Evolutionary conservation across 345 rosid genomes (phyloP).

Genomic region (Acer saccharum): DNA sequence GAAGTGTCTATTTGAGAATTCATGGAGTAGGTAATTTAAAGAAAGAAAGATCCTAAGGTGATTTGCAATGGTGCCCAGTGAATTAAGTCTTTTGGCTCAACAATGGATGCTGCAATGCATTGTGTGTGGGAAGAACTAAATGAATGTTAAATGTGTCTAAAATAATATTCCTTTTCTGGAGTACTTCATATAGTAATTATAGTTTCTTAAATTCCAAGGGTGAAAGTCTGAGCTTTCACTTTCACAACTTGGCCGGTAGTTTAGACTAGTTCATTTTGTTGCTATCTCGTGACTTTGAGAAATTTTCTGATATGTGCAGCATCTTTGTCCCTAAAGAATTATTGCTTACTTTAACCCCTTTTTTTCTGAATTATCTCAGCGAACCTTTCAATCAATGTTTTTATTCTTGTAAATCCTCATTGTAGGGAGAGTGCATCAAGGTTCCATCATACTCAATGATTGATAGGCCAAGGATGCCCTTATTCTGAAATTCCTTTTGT

Average conservation of each 20-base stretch:
- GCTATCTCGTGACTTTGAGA: neutral
- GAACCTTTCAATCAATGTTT: constrained; percentile 5
- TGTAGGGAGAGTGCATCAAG: neutral
- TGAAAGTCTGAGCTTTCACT: neutral
- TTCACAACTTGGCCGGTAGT: neutral
- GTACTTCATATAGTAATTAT: neutral
- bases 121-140: constrained; percentile 2
- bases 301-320: neutral
- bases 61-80: neutral
- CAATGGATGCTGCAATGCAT: neutral
- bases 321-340: neutral
- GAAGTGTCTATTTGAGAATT: constrained; percentile 14
- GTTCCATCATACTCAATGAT: constrained; percentile 8
- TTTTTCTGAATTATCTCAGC: neutral
- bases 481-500: neutral
- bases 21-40: neutral
- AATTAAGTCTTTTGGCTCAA: neutral
- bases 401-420: constrained; percentile 4
- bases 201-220: neutral
- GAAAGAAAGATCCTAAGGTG: constrained; percentile 6
- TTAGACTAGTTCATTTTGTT: neutral
- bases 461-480: neutral
- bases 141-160: neutral
- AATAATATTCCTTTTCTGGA: neutral
- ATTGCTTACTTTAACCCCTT: too few species aligned